Evolutionary conservation across 1,284 basidiomycete genomes (phyloP), one percentile per base, ranked within the genome.

Genomic region (Somion occarium): DNA sequence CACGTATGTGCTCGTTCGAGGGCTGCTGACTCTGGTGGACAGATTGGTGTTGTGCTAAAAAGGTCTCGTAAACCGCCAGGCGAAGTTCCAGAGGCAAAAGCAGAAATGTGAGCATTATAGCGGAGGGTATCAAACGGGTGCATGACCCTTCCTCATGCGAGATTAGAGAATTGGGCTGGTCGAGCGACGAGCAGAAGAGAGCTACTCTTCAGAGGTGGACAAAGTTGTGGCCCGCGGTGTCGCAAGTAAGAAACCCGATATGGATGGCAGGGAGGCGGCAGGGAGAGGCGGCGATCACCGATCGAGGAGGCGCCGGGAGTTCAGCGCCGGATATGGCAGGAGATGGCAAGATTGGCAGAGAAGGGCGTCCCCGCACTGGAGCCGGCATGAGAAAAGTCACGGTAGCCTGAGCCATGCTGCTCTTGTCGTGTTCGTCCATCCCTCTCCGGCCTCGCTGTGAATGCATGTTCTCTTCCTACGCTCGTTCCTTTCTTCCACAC

Each of bases 51-150:
- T 61, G 60, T 3, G 50, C 48, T 49, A 73, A 60, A 53, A 65
- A 60, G 34, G 53, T 38, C 0, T 64, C 57, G 59, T 73, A 74
- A 25, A 74, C 59, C 38, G 59, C 30, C 38, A 72, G 58, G 48
- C 71, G 73, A 3, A 74, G 39, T 51, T 73, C 72, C 44, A 63
- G 44, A 5, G 72, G 73, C 2, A 75, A 49, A 13, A 52, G 53
- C 30, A 71, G 59, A 25, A 71, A 63, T 27, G 54, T 55, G 43
- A 49, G 37, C 57, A 61, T 57, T 23, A 37, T 43, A 46, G 34
- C 5, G n/a, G n/a, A n/a, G n/a, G n/a, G n/a, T n/a, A n/a, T n/a
- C n/a, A n/a, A n/a, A n/a, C n/a, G n/a, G n/a, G n/a, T n/a, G n/a
- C n/a, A n/a, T n/a, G n/a, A n/a, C n/a, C n/a, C n/a, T n/a, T n/a